These are phyloP conservation scores for Penicillium sp. DNA, from an alignment of 2,329 filamentous ascomycete genomes.

Conservation along the genomic window DNA sequence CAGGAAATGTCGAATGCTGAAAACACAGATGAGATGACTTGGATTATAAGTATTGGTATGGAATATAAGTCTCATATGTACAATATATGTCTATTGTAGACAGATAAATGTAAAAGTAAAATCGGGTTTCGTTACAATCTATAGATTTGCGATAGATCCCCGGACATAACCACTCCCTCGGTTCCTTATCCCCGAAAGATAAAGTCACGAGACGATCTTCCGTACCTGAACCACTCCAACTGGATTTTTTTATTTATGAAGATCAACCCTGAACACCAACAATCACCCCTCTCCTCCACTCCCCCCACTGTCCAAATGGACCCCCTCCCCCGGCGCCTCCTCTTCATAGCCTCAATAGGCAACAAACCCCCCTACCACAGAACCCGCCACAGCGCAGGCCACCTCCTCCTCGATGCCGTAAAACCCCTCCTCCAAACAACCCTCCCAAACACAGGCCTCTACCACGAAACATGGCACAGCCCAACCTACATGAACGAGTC, in stretches of 20 bases:
- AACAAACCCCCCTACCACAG: conserved; percentile 73
- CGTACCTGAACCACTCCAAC: not conserved
- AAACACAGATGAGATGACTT: too few species aligned
- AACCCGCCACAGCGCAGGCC: conserved; percentile 84
- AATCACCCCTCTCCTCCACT: not conserved
- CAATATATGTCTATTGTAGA: too few species aligned
- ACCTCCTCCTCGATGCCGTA: conserved; percentile 68
- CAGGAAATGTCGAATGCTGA: too few species aligned
- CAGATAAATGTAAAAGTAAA: too few species aligned
- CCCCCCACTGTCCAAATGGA: conserved; percentile 8
- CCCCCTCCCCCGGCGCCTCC: conserved; percentile 35
- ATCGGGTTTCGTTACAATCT: not conserved
- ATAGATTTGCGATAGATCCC: not conserved
- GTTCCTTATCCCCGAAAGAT: not conserved
- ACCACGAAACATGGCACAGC: conserved; percentile 61
- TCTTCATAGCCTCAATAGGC: conserved; percentile 83
- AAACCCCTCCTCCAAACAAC: conserved; percentile 47
- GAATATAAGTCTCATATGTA: too few species aligned
- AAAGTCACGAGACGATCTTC: conserved; percentile 4
- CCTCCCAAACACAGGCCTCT: conserved; percentile 45
- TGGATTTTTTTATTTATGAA: not conserved
- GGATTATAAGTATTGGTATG: too few species aligned
- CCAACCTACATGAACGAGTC: conserved; percentile 81
- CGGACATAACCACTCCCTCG: not conserved
- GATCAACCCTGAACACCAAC: not conserved